Evolutionary conservation across 1,284 basidiomycete species (phyloP).

Genomic region (Chondrostereum purpureum): DNA sequence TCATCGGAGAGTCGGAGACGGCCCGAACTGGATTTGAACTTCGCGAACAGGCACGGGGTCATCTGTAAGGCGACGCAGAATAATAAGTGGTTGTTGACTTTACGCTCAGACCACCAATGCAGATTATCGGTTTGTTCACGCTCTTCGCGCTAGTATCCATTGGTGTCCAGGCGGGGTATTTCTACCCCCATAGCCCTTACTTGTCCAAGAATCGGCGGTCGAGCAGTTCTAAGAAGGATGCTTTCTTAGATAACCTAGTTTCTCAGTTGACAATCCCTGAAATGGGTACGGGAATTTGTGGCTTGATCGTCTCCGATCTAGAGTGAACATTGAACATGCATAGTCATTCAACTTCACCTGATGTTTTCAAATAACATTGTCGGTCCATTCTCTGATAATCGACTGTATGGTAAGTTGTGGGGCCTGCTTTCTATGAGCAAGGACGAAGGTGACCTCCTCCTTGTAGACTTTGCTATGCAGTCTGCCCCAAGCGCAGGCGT

Average conservation of each 20-base stretch:
- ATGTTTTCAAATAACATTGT: slow-evolving; percentile 24
- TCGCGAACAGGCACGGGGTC: too few relatives aligned
- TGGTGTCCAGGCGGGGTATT: too few relatives aligned
- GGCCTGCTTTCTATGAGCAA: too few relatives aligned
- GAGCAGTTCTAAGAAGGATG: slow-evolving; percentile 3
- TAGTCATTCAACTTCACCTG: slow-evolving; percentile 22
- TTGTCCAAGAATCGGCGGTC: not conserved
- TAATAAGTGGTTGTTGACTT: too few relatives aligned
- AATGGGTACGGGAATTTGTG: slow-evolving; percentile 17
- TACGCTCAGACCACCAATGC: too few relatives aligned
- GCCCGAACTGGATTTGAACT: too few relatives aligned
- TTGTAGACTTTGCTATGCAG: slow-evolving; percentile 17
- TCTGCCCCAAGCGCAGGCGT: slow-evolving; percentile 17
- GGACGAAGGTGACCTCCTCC: too few relatives aligned
- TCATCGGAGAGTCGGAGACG: too few relatives aligned
- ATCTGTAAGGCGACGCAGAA: too few relatives aligned
- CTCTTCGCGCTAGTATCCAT: too few relatives aligned
- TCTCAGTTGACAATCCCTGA: slow-evolving; percentile 16
- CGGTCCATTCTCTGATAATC: slow-evolving; percentile 21
- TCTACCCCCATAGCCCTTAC: not conserved
- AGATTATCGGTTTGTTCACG: too few relatives aligned
- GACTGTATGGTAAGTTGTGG: slow-evolving; percentile 18
- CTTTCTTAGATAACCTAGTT: slow-evolving; percentile 16
- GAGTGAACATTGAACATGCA: not conserved
- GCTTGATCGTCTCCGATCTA: not conserved